Evolutionary conservation across 176 grass and related monocot species (phyloP).

Genomic region (Dendrocalamus sinicus): DNA sequence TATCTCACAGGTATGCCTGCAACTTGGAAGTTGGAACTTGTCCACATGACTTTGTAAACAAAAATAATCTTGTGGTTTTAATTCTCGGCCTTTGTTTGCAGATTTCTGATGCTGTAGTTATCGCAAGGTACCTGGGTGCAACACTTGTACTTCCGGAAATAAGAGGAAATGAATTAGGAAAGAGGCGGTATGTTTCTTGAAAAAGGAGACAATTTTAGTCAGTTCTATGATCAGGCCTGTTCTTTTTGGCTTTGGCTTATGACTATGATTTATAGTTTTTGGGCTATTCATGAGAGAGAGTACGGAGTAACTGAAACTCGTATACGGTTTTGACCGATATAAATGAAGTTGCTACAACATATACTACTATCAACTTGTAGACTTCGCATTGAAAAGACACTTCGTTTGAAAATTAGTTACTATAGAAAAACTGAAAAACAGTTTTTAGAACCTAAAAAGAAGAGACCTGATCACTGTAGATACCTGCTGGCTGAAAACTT

Average conservation of each 20-base stretch:
- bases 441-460: no score
- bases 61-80: neutral
- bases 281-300: no score
- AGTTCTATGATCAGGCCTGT: neutral
- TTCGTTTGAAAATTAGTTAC: no score
- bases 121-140: conserved; percentile 83
- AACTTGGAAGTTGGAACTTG: neutral
- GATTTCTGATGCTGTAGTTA: conserved; percentile 88
- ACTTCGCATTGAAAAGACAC: fast-evolving
- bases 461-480: neutral
- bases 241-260: no score
- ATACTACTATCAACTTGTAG: no score
- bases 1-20: conserved; percentile 64
- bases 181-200: conserved; percentile 61
- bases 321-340: no score
- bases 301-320: no score
- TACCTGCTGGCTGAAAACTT: conserved; percentile 11
- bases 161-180: conserved; percentile 81
- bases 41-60: neutral
- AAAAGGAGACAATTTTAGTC: conserved; percentile 8
- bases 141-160: conserved; percentile 88
- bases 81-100: conserved; percentile 41
- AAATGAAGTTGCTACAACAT: no score
- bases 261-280: no score
- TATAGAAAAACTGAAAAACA: no score